Conservation (phyloP, 768 basidiomycete species). For the Amylocystis lapponica region DNA sequence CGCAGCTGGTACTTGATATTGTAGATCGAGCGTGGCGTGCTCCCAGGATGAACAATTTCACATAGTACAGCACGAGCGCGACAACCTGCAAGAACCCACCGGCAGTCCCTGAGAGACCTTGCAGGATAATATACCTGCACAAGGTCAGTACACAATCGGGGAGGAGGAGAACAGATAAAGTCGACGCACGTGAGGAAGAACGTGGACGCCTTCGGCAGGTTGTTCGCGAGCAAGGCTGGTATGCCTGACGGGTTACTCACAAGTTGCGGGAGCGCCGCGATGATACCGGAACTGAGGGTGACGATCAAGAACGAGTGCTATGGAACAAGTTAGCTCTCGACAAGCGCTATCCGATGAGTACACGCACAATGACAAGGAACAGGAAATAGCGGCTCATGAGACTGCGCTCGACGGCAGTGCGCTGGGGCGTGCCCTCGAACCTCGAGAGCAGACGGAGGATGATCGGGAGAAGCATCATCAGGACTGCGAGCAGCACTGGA, state of each 20-base stretch:
- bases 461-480: constrained; percentile 89
- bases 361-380: constrained; percentile 82
- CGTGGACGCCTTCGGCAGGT: constrained; percentile 78
- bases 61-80: constrained; percentile 76
- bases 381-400: constrained; percentile 91
- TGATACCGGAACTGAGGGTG: constrained; percentile 78
- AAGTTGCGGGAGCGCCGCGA: constrained; percentile 60
- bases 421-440: constrained; percentile 88
- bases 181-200: constrained; percentile 79
- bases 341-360: neutral
- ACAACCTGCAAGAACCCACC: constrained; percentile 79
- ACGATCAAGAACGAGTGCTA: constrained; percentile 94
- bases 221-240: constrained; percentile 64
- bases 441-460: constrained; percentile 72
- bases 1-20: constrained; percentile 72
- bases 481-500: constrained; percentile 77
- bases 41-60: constrained; percentile 86
- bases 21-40: constrained; percentile 83
- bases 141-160: neutral
- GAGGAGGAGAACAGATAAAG: neutral
- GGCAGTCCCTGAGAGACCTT: constrained; percentile 75
- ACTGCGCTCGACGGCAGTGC: constrained; percentile 77
- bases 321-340: neutral
- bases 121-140: constrained; percentile 65
- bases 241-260: constrained; percentile 62